Evolutionary conservation across 768 basidiomycete species (phyloP), one percentile per base, ranked within the genome.

Genomic region (Clitopilus hobsonii): DNA sequence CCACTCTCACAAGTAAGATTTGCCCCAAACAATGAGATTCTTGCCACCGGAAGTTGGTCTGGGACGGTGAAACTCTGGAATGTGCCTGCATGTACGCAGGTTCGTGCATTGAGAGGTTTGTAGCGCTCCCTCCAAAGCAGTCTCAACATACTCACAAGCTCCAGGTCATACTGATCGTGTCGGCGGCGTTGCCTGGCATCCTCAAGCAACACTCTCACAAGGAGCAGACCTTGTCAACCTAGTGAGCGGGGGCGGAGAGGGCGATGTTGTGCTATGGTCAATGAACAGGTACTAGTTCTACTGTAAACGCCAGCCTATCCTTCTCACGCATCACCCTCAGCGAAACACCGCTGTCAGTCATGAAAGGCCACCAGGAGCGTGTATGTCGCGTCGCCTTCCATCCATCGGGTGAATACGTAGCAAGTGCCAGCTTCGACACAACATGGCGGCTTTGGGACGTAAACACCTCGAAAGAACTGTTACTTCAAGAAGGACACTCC

Each of bases 361-460:
- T 99, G 68, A 82, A 85, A 69, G 97, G 97, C 1, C 97, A 98
- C 67, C 81, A 86, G 65, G 88, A 86, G 56, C 88, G 97, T 20
- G 86, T 99, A 2, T 95, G 93, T 67, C 85, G 97, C 14, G 89
- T 98, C 20, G 92, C 90, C 0, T 99, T 98, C 71, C 97, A 99
- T 69, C 95, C 97, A 1, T 96, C 94, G 0, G 97, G 97, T 1
- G 74, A 88, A 45, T 98, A 95, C 67, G 82, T 97, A 25, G 95
- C 90, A 1, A 95, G 93, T 57, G 95, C 97, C 0, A 93, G 91
- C 59, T 98, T 95, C 63, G 97, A 99, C 69, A 96, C 92, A 14
- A 91, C 96, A 24, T 99, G 97, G 97, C 77, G 97, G 41, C 70
- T 98, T 52, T 99, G 97, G 97, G 96, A 99, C 69, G 88, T 94